phyloP scores from a whole-genome alignment of 1,284 basidiomycete species.

The Meira miltonrushii region DNA sequence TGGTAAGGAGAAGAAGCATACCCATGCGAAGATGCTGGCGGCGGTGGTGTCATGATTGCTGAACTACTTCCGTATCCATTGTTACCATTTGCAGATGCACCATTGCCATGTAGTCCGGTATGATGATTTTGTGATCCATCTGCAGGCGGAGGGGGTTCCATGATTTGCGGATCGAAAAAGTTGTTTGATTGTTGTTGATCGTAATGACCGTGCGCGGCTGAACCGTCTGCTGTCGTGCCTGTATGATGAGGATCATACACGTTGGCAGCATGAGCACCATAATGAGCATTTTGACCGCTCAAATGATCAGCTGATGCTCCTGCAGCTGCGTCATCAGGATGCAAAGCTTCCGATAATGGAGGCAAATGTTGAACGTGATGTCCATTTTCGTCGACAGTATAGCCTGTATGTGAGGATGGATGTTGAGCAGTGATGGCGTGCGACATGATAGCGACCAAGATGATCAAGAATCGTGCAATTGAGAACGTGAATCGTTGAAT shows the following conservation, averaged over 20 bases:
- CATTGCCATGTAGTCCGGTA: not conserved
- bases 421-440: conserved; percentile 22
- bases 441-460: conserved; percentile 21
- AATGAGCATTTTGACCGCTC: not conserved
- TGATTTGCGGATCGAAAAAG: conserved; percentile 11
- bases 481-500: not conserved
- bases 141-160: conserved; percentile 7
- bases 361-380: conserved; percentile 12
- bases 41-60: conserved; percentile 12
- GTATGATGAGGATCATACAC: conserved; percentile 5
- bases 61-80: not conserved
- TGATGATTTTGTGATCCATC: not conserved
- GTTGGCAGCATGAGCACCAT: not conserved
- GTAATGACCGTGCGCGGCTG: not conserved
- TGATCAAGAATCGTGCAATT: conserved; percentile 11
- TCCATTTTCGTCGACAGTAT: conserved; percentile 1
- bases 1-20: conserved; percentile 7
- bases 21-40: conserved; percentile 7
- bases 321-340: conserved; percentile 1
- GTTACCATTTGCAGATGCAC: not conserved
- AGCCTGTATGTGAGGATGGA: conserved; percentile 15
- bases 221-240: not conserved
- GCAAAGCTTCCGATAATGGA: conserved; percentile 11
- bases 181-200: not conserved
- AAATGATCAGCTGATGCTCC: not conserved